phyloP scores from a whole-genome alignment of 75 land plant genomes.

The Picea glauca region DNA sequence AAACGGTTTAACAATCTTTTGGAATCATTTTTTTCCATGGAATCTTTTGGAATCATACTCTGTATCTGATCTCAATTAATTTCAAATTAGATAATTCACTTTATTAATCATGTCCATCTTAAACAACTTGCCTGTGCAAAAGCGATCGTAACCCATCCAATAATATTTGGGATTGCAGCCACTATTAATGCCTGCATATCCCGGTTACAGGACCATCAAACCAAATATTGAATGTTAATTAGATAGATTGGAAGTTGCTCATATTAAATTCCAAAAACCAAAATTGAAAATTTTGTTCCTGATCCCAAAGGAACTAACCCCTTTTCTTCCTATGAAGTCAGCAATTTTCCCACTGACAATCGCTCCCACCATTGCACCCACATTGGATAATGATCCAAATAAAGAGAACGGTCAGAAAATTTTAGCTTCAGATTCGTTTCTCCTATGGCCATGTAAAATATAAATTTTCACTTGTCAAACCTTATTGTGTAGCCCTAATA shows the following conservation, averaged over 20 bases:
- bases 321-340: conserved; percentile 63
- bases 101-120: neutral
- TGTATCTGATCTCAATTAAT: neutral
- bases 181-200: conserved; percentile 7
- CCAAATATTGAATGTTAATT: too few species aligned
- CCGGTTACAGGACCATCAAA: neutral
- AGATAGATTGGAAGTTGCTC: too few species aligned
- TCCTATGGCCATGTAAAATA: neutral
- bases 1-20: neutral
- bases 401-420: conserved; percentile 46
- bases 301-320: conserved; percentile 29
- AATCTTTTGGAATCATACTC: neutral
- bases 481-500: neutral
- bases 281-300: too few species aligned
- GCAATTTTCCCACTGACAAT: conserved; percentile 57
- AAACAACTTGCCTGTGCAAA: conserved; percentile 5
- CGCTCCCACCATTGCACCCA: conserved; percentile 78
- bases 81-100: neutral
- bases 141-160: conserved; percentile 8
- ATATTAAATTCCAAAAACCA: too few species aligned
- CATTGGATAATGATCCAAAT: conserved; percentile 66
- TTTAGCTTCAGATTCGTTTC: neutral
- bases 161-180: conserved; percentile 7
- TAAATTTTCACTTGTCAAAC: neutral
- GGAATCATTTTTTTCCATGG: too few species aligned